phyloP scores from a whole-genome alignment of 805 yeast genomes.

The Wickerhamiella qilinensis region DNA sequence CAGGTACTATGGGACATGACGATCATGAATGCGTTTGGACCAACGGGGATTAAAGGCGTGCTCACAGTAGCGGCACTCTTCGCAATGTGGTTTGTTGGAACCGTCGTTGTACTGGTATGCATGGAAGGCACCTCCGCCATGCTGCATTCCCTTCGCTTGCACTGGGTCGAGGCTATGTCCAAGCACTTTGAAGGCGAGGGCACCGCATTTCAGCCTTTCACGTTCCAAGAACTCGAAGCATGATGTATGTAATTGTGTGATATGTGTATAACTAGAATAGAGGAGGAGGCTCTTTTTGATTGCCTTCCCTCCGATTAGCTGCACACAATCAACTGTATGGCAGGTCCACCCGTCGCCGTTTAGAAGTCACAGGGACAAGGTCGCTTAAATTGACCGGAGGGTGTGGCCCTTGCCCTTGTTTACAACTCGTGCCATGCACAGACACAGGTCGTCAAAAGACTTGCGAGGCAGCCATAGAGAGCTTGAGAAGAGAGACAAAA shows the following conservation, averaged over 20 bases:
- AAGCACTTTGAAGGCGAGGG: slow-evolving; percentile 98
- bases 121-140: slow-evolving; percentile 99
- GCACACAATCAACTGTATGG: too few relatives aligned
- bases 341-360: too few relatives aligned
- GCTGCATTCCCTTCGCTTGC: slow-evolving; percentile 92
- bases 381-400: too few relatives aligned
- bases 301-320: too few relatives aligned
- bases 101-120: slow-evolving; percentile 78
- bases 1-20: slow-evolving; percentile 95
- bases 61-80: slow-evolving; percentile 59
- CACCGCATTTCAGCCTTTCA: slow-evolving; percentile 69
- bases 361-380: too few relatives aligned
- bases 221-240: slow-evolving; percentile 26
- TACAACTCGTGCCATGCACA: background rate
- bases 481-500: slow-evolving; percentile 24
- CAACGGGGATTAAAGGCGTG: slow-evolving; percentile 50
- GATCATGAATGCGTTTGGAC: slow-evolving; percentile 59
- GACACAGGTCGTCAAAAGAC: background rate
- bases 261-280: too few relatives aligned
- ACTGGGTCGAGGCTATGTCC: slow-evolving; percentile 99
- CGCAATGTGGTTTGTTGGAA: slow-evolving; percentile 88
- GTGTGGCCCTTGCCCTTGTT: too few relatives aligned
- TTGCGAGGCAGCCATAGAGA: background rate
- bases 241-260: background rate
- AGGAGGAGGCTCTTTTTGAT: too few relatives aligned